Conservation (phyloP, 805 yeast species). For the Yarrowia bubula region DNA sequence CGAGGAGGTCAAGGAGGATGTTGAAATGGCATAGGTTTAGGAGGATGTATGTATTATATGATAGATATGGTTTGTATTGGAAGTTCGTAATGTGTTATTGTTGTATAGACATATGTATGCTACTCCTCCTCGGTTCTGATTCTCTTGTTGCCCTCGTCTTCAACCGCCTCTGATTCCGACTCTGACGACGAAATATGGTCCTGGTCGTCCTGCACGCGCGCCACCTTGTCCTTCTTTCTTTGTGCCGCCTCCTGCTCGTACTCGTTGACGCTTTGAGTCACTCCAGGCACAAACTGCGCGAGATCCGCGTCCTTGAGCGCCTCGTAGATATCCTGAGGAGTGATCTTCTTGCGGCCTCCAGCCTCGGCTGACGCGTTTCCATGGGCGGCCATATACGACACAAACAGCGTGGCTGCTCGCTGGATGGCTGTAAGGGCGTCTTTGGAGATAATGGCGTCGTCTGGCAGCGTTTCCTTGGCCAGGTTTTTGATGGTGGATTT, state of each 20-base stretch:
- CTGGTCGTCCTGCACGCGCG: not conserved
- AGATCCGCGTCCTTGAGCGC: slow-evolving; percentile 20
- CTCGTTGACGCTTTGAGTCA: slow-evolving; percentile 17
- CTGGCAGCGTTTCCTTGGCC: slow-evolving; percentile 19
- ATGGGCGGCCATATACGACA: slow-evolving; percentile 8
- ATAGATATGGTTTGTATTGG: not conserved
- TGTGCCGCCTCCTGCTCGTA: slow-evolving; percentile 10
- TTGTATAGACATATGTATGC: too few species aligned
- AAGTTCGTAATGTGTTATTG: too few species aligned
- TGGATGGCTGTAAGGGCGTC: slow-evolving; percentile 25
- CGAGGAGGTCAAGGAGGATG: slow-evolving; percentile 12
- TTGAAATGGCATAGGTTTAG: not conserved
- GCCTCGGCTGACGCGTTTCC: slow-evolving; percentile 19
- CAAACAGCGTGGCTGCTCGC: slow-evolving; percentile 20
- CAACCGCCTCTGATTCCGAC: slow-evolving; percentile 2
- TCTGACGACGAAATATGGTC: slow-evolving; percentile 13
- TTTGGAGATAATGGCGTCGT: slow-evolving; percentile 17
- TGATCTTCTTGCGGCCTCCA: slow-evolving; percentile 19
- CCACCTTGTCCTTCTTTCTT: slow-evolving; percentile 12
- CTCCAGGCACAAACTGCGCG: slow-evolving; percentile 14
- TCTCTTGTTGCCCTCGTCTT: not conserved
- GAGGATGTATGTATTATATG: slow-evolving; percentile 4
- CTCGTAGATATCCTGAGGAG: slow-evolving; percentile 1
- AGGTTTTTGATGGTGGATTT: slow-evolving; percentile 19
- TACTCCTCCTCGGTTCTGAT: not conserved